Base-by-base conservation (phyloP, 257 asterid species). In the Schizonepeta tenuifolia region DNA sequence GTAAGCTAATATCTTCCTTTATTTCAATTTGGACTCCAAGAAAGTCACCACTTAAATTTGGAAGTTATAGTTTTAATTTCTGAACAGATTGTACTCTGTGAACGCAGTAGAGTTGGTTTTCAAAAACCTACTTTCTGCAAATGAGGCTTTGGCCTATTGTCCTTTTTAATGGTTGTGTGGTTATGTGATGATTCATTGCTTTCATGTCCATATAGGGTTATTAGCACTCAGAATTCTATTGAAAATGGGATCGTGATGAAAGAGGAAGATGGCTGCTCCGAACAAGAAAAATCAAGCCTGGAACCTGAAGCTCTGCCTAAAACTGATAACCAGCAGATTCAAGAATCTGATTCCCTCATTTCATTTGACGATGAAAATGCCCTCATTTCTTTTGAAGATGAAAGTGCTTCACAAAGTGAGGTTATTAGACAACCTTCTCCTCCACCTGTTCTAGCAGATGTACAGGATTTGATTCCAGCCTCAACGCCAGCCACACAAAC, bases 391-490 rank as follows among this genome's bases (percentile, higher is more conserved):
- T 93, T 93, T 82, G 98, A 93, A 63, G 54, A 82, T 41, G 96
- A 90, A 78, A 78, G 76, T 62, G 73, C 85, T 77, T 64, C 82
- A 61, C 83, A 73, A 72, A 77, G 78, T 38, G 87, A 85, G 70
- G 80, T 88, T 76, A 83, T 80, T 71, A 81, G 90, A 80, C 93
- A 94, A 60, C 96, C 95, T 64, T 89, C 96, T 70, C 96, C 96
- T 28, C 96, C 96, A 61, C 93, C 97, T 66, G 69, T 89, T 65
- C 88, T 88, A 65, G 96, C 91, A 7, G 95, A 91, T 67, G 92
- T 89, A 79, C 98, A 94, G 71, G 97, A 88, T 81, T 75, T 94
- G 79, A 76, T 85, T 82, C 90, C 90, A 17, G 61, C 82, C 68
- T 73, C 89, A 54, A 53, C 86, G 72, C 55, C 82, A 22, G 70